Conservation (phyloP, 495 filamentous ascomycete species). For the Annulohypoxylon stygium region DNA sequence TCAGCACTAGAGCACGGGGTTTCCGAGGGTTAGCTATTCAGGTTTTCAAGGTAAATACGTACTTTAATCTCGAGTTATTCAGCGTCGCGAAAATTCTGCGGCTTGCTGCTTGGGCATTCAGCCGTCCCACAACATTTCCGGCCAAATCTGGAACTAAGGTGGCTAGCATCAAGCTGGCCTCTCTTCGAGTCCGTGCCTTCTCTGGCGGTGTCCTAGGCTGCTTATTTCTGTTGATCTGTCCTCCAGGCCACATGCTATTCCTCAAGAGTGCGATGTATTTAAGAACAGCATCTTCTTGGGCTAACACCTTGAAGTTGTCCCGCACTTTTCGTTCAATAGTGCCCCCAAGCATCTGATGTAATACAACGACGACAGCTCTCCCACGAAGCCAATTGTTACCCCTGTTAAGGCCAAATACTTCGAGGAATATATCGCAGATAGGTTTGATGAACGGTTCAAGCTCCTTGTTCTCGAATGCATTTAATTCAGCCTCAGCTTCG, state of each 20-base stretch:
- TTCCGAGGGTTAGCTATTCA: background rate
- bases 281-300: constrained; percentile 82
- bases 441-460: constrained; percentile 97
- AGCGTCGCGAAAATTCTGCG: constrained; percentile 83
- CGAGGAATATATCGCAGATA: constrained; percentile 97
- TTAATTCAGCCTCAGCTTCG: constrained; percentile 94
- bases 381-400: constrained; percentile 96
- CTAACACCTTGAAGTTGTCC: constrained; percentile 76
- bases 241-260: constrained; percentile 85
- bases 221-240: constrained; percentile 64
- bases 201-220: constrained; percentile 72
- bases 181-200: constrained; percentile 75
- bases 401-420: constrained; percentile 92
- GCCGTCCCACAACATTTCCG: constrained; percentile 84
- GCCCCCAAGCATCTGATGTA: constrained; percentile 85
- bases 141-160: constrained; percentile 85
- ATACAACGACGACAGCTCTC: constrained; percentile 92
- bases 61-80: constrained; percentile 82
- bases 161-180: constrained; percentile 83
- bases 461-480: constrained; percentile 90
- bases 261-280: constrained; percentile 78
- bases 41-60: constrained; percentile 48
- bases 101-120: constrained; percentile 86
- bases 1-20: constrained; percentile 19
- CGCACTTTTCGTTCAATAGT: constrained; percentile 96